phyloP scores from a whole-genome alignment of 164 flowering plant genomes.

The Pachysandra terminalis region DNA sequence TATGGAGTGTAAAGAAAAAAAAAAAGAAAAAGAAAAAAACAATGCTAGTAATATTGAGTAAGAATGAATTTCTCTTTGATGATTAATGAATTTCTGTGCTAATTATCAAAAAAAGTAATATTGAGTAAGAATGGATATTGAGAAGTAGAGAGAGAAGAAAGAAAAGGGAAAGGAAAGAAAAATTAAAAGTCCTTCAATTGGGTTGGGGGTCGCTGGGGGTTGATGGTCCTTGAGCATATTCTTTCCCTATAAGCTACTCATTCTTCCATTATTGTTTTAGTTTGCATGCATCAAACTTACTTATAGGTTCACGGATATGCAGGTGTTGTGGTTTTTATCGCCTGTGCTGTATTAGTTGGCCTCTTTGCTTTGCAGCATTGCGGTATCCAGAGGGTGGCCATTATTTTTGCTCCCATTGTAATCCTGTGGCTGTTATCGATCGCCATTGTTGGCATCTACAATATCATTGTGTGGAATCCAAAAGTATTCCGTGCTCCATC shows the following conservation, averaged over 20 bases:
- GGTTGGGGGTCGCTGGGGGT: neutral
- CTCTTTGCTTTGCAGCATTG: constrained; percentile 62
- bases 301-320: constrained; percentile 11
- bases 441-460: constrained; percentile 56
- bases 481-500: constrained; percentile 52
- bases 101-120: too few species aligned
- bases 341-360: constrained; percentile 51
- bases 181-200: too few species aligned
- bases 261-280: neutral
- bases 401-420: constrained; percentile 60
- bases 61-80: too few species aligned
- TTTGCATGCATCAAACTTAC: constrained; percentile 1
- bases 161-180: too few species aligned
- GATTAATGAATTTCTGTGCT: too few species aligned
- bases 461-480: constrained; percentile 59
- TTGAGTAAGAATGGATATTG: too few species aligned
- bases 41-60: too few species aligned
- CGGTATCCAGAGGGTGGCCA: constrained; percentile 57
- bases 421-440: constrained; percentile 54
- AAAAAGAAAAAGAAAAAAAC: too few species aligned
- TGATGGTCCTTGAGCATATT: neutral
- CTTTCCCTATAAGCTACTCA: neutral
- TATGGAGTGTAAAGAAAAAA: too few species aligned
- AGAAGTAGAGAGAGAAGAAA: too few species aligned
- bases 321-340: constrained; percentile 42